Conservation (phyloP, 192 early-diverging fungal genomes). For the Rhizophagus sp. region DNA sequence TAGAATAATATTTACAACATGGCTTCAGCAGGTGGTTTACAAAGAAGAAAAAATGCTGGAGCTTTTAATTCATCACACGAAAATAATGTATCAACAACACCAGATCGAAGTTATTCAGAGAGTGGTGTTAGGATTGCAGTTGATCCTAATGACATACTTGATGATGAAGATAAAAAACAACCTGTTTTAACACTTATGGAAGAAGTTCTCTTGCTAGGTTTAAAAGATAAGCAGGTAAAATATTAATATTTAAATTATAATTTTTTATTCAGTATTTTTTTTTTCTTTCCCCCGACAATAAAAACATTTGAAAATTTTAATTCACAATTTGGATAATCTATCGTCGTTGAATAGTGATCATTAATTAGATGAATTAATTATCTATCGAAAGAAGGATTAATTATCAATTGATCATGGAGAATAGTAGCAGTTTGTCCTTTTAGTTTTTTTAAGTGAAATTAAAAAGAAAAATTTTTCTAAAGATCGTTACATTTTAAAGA, state of each 20-base stretch:
- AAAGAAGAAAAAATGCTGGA: conserved; percentile 40
- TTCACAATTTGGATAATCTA: too few relatives aligned
- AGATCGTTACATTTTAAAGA: too few relatives aligned
- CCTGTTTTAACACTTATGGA: conserved; percentile 93
- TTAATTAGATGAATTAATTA: too few relatives aligned
- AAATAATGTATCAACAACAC: not conserved
- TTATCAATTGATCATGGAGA: too few relatives aligned
- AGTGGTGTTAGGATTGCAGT: conserved; percentile 45
- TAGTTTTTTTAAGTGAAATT: too few relatives aligned
- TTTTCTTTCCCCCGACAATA: not conserved
- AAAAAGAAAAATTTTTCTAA: too few relatives aligned
- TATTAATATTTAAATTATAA: not conserved
- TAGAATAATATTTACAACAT: conserved; percentile 2
- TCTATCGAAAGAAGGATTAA: too few relatives aligned
- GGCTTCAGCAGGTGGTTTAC: conserved; percentile 43
- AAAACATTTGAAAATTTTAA: not conserved
- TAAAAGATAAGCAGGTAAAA: conserved; percentile 87
- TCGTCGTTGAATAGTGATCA: too few relatives aligned
- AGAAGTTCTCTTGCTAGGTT: conserved; percentile 88
- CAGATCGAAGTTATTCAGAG: conserved; percentile 29
- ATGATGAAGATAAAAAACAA: conserved; percentile 54
- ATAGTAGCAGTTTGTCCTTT: too few relatives aligned
- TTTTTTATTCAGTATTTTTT: not conserved
- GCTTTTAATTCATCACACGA: conserved; percentile 34
- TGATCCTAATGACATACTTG: conserved; percentile 60